A percentile compares a stretch with the other conserved stretches of the same genome.
Conservation (phyloP, 208 protist genomes). For the Leishmania amazonensis region DNA sequence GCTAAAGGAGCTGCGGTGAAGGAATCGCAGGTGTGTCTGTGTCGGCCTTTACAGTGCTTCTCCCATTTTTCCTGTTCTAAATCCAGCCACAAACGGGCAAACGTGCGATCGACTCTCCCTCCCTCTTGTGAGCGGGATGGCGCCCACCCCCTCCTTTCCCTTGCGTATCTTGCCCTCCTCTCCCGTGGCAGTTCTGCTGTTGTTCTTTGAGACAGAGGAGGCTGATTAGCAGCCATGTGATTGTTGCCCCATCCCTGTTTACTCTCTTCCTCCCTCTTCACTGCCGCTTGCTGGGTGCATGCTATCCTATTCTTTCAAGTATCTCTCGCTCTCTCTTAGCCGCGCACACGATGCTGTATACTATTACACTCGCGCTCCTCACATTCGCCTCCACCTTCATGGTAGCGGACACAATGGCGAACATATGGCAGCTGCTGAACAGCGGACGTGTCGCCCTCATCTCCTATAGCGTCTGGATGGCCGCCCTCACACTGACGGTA, state of each 20-base stretch:
- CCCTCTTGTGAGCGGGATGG: not conserved
- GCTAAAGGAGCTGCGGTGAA: slow-evolving; percentile 21
- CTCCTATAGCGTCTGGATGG: slow-evolving; percentile 41
- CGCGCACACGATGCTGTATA: slow-evolving; percentile 25
- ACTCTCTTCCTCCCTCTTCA: not conserved
- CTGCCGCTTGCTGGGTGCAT: not conserved
- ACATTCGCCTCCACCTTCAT: slow-evolving; percentile 80
- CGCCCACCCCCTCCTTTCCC: not conserved
- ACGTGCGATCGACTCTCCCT: not conserved
- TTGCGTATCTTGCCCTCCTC: not conserved
- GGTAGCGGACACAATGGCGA: slow-evolving; percentile 59
- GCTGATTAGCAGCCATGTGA: not conserved
- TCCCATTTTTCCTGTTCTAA: not conserved
- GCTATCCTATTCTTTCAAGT: not conserved
- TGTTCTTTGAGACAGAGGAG: not conserved
- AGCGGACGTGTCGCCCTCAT: slow-evolving; percentile 28
- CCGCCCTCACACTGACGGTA: slow-evolving; percentile 31
- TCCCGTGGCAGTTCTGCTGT: not conserved
- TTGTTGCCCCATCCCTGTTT: not conserved
- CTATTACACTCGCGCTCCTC: slow-evolving; percentile 17
- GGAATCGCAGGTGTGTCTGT: not conserved
- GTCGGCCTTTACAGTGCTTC: not conserved
- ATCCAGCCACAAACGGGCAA: not conserved
- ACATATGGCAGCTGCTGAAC: slow-evolving; percentile 35
- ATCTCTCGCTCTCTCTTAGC: not conserved